Evolutionary conservation across 2,329 filamentous ascomycete species (phyloP), one percentile per base, ranked within the genome.

Genomic region (Trichoderma harzianum): DNA sequence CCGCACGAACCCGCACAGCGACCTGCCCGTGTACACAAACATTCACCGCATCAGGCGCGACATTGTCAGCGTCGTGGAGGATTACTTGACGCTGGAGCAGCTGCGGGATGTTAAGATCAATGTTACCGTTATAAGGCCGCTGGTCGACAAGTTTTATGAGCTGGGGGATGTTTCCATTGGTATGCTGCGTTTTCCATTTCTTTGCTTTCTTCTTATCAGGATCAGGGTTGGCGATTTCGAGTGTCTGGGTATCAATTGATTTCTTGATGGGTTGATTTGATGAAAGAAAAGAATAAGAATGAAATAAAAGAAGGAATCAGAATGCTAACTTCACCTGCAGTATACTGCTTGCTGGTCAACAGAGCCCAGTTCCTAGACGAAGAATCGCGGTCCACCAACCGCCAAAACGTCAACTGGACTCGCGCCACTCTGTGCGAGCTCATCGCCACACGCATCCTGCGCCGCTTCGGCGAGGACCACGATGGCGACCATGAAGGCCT

Each of bases 301-400:
- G 34, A 24, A 58, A n/a, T 18, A n/a, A 51, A 21, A 21, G 7
- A 5, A 32, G 2, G n/a, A 21, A 51, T n/a, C n/a, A 11, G 14
- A 16, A 30, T 58, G 53, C 53, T 68, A 24, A 58, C 65, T 28
- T 28, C 5, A 24, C 16, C 3, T 43, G 26, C 43, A 91, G 92
- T 96, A 12, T 96, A 95, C 80, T 95, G 93, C 79, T 83, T 97
- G 73, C 86, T 97, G 26, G 93, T 96, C 75, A 96, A 97, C 77
- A 88, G 93, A 16, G 89, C 90, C 39, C 92, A 94, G 78, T 96
- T 96, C 77, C 84, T 95, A 28, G 87, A 91, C 70, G 92, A 96
- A 79, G 93, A 96, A 79, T 86, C 89, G 12, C 91, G 92, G 76
- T 87, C 93, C 77, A 88, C 89, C 76, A 93, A 94, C 78, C 90